Evolutionary conservation across 805 yeast genomes (phyloP), one percentile per base, ranked within the genome.

Genomic region (Kuraishia floccosa): DNA sequence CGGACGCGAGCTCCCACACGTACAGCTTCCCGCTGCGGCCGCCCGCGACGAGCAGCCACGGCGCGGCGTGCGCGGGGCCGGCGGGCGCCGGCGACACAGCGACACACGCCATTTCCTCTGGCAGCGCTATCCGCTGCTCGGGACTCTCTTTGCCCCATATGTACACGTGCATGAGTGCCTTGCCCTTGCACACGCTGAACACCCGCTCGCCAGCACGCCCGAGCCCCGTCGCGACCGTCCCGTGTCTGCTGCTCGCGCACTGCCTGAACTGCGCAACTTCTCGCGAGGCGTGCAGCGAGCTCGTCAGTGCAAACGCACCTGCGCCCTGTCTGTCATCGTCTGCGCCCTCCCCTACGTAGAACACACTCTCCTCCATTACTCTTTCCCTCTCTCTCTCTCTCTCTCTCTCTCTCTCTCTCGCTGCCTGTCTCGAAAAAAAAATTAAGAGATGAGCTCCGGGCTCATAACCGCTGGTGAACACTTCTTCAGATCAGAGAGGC

Each of bases 1-100:
- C 97, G 2, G 91, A 78, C 7, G 65, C 52, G 31, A 87, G 47
- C 43, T 85, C 94, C 97, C 97, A 89, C 1, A 87, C 52, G 46
- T 81, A 81, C 11, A 91, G 39, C 40, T 76, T 70, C 9, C 97
- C 97, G n/a, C 77, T 46, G 35, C 60, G 48, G 32, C 91, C 65
- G 36, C 89, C 86, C 27, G 79, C 94, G 5, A 74, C 77, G 17
- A 91, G 52, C 24, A 82, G 47, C 66, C 80, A 77, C 36, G 22
- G 49, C 51, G n/a, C 54, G 43, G 15, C 30, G n/a, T 27, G 14
- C 19, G 12, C 13, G 12, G 19, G 20, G 6, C 17, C 15, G 7
- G 26, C 6, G 7, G 52, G 52, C 42, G 58, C 35, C 25, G 57
- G 60, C 41, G 57, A 57, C 4, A 71, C 43, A 0, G 68, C 58